phyloP scores from a whole-genome alignment of 2,329 filamentous ascomycete species.

The Aspergillus sp. region DNA sequence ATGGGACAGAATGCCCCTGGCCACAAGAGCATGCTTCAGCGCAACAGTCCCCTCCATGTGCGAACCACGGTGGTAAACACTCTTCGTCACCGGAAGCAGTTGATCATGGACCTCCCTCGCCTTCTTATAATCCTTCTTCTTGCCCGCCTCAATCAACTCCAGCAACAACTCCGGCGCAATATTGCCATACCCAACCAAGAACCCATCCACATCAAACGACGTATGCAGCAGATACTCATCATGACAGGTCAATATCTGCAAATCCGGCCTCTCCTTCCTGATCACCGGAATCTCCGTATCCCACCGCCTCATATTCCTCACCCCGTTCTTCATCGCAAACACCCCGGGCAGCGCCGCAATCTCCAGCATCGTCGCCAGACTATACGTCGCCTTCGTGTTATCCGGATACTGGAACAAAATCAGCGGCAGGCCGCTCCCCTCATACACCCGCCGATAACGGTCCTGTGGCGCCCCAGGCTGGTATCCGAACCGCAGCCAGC shows the following conservation, averaged over 20 bases:
- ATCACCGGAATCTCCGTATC: slow-evolving; percentile 57
- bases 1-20: too few species aligned
- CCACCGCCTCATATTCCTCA: slow-evolving; percentile 59
- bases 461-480: too few species aligned
- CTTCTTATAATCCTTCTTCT: too few species aligned
- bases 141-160: slow-evolving; percentile 50
- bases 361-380: slow-evolving; percentile 53
- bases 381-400: slow-evolving; percentile 55
- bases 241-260: slow-evolving; percentile 54
- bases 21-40: too few species aligned
- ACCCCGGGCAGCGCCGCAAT: slow-evolving; percentile 54
- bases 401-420: slow-evolving; percentile 58
- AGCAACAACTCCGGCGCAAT: slow-evolving; percentile 53
- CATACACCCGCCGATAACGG: too few species aligned
- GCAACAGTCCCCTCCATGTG: too few species aligned
- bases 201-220: slow-evolving; percentile 53
- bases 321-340: slow-evolving; percentile 59
- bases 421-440: slow-evolving; percentile 21
- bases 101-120: too few species aligned
- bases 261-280: slow-evolving; percentile 48
- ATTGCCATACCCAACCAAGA: slow-evolving; percentile 56
- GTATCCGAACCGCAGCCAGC: too few species aligned
- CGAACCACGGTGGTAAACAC: too few species aligned
- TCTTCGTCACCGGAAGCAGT: too few species aligned
- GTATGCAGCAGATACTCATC: slow-evolving; percentile 56